Conservation (phyloP, 331 rosid species). For the Spiraea crenata region DNA sequence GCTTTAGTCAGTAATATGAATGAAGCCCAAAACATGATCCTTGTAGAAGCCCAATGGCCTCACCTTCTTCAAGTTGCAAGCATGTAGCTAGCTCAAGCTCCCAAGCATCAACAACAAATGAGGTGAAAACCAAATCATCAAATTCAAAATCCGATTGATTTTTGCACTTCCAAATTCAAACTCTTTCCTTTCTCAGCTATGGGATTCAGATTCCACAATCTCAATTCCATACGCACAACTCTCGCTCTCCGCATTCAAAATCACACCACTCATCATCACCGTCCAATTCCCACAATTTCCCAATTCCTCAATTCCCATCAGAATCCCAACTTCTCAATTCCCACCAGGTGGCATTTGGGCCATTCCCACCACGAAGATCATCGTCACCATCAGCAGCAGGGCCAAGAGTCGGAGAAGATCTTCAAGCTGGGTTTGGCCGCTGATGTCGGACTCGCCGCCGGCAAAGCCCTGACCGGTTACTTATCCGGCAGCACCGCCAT, state of each 20-base stretch:
- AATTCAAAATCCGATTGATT: background rate
- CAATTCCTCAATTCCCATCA: conserved; percentile 30
- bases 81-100: background rate
- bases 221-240: conserved; percentile 46
- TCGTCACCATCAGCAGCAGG: conserved; percentile 22
- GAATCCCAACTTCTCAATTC: conserved; percentile 43
- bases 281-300: conserved; percentile 6
- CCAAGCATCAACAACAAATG: background rate
- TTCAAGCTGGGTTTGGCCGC: conserved; percentile 79
- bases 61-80: background rate
- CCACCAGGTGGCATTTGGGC: conserved; percentile 75
- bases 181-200: conserved; percentile 13
- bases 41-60: too few relatives aligned
- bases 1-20: too few relatives aligned
- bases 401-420: conserved; percentile 68
- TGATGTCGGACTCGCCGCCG: conserved; percentile 68
- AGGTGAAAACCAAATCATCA: background rate
- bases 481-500: conserved; percentile 88
- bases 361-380: conserved; percentile 51
- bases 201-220: conserved; percentile 65
- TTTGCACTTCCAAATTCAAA: background rate
- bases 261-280: background rate
- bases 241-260: conserved; percentile 26
- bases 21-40: too few relatives aligned
- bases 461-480: conserved; percentile 79